A percentile compares a stretch with the other conserved stretches of the same genome.
phyloP scores from a whole-genome alignment of 768 basidiomycete species.

The Phallus indusiatus region DNA sequence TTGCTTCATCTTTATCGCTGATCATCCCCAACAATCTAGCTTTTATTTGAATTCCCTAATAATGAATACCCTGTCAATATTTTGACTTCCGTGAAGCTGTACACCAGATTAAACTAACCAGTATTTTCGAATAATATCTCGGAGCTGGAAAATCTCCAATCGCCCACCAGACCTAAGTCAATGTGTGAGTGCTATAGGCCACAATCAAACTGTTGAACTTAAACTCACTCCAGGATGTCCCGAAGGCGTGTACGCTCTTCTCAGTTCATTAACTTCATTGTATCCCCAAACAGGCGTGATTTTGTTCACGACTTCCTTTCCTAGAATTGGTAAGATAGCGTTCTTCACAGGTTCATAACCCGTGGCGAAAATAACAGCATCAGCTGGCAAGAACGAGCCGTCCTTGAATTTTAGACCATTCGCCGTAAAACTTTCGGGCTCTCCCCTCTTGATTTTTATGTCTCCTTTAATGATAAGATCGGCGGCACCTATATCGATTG shows the following conservation, averaged over 20 bases:
- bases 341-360: slow-evolving; percentile 36
- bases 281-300: slow-evolving; percentile 54
- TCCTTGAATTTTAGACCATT: slow-evolving; percentile 37
- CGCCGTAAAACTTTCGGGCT: slow-evolving; percentile 27
- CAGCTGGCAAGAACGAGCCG: slow-evolving; percentile 36
- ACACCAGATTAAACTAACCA: slow-evolving; percentile 21
- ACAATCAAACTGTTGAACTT: too few relatives aligned
- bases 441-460: slow-evolving; percentile 16
- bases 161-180: slow-evolving; percentile 9
- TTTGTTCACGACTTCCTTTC: slow-evolving; percentile 32
- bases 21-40: background rate
- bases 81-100: background rate
- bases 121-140: slow-evolving; percentile 27
- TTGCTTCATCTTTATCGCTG: background rate
- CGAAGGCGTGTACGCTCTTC: slow-evolving; percentile 33
- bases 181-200: too few relatives aligned
- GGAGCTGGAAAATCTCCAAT: slow-evolving; percentile 26
- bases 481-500: slow-evolving; percentile 15
- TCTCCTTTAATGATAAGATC: slow-evolving; percentile 15
- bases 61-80: background rate
- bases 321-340: slow-evolving; percentile 31
- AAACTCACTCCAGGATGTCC: slow-evolving; percentile 28
- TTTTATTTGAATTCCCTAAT: background rate
- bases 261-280: slow-evolving; percentile 53
- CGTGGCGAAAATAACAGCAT: slow-evolving; percentile 53